Conservation (phyloP, 129 eudicot species). For the Ambrosia trifida region DNA sequence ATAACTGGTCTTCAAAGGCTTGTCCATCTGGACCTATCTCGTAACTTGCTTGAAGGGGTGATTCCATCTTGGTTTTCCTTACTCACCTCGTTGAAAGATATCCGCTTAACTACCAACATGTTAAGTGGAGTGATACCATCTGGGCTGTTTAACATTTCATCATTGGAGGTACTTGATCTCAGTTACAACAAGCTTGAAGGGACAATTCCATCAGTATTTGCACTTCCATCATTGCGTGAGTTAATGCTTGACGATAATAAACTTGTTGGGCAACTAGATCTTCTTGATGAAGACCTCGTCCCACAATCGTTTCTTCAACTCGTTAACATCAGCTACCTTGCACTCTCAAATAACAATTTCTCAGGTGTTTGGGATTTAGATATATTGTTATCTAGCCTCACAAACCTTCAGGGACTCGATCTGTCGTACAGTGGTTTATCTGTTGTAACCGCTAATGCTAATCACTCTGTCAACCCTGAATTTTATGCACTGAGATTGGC, state of each 20-base stretch:
- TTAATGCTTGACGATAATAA: constrained; percentile 12
- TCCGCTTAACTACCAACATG: background rate
- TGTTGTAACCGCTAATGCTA: background rate
- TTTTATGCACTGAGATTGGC: background rate
- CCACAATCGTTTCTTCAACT: constrained; percentile 5
- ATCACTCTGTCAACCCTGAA: background rate
- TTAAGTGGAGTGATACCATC: constrained; percentile 23
- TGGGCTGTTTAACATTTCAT: background rate
- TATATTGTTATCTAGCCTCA: constrained; percentile 23
- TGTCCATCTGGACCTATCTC: background rate
- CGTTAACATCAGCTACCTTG: background rate
- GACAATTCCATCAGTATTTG: no score
- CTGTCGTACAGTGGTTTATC: constrained; percentile 30
- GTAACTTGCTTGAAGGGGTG: background rate
- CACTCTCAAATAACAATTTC: constrained; percentile 25
- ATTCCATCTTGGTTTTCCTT: constrained; percentile 8
- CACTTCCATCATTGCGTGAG: background rate
- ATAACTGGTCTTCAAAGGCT: constrained; percentile 4
- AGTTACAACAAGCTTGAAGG: no score
- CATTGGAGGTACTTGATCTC: no score
- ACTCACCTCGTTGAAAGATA: background rate
- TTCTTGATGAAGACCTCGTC: background rate
- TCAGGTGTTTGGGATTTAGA: constrained; percentile 23
- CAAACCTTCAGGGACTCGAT: constrained; percentile 6
- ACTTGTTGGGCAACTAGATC: constrained; percentile 14